Evolutionary conservation across 1,139 yeast genomes (phyloP).

Genomic region (Geotrichum candidum): DNA sequence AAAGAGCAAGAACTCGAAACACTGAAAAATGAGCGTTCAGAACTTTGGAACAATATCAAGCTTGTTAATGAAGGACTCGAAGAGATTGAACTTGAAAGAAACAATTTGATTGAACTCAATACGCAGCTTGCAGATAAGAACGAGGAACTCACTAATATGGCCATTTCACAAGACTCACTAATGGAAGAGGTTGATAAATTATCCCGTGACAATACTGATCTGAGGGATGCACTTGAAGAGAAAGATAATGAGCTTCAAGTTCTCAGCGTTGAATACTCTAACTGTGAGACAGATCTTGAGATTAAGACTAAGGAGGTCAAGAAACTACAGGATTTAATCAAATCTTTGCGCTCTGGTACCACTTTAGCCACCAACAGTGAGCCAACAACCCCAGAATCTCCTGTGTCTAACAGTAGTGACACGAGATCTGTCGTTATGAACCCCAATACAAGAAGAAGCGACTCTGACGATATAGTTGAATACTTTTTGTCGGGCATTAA

Average conservation of each 20-base stretch:
- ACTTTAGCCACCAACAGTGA: neutral
- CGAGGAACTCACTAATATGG: slow-evolving; percentile 6
- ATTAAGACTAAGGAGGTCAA: slow-evolving; percentile 7
- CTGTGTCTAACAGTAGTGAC: neutral
- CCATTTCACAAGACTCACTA: neutral
- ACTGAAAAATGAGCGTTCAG: slow-evolving; percentile 3
- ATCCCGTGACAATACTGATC: neutral
- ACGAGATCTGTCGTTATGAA: neutral
- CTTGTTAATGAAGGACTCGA: slow-evolving; percentile 9
- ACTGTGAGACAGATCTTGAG: slow-evolving; percentile 13
- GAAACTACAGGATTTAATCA: slow-evolving; percentile 12
- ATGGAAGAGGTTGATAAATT: neutral
- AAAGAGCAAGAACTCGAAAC: slow-evolving; percentile 9
- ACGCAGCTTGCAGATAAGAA: neutral
- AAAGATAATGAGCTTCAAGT: slow-evolving; percentile 10
- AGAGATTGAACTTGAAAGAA: slow-evolving; percentile 5
- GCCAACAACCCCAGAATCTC: neutral
- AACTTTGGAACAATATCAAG: slow-evolving; percentile 3
- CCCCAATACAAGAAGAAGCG: neutral
- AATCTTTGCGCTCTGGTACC: slow-evolving; percentile 2
- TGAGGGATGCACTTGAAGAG: neutral
- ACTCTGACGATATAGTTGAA: slow-evolving; percentile 6
- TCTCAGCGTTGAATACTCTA: slow-evolving; percentile 7
- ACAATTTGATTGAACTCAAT: neutral
- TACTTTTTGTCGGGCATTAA: neutral